Conservation (phyloP, 805 yeast genomes). For the Maudiozyma turicensis region DNA sequence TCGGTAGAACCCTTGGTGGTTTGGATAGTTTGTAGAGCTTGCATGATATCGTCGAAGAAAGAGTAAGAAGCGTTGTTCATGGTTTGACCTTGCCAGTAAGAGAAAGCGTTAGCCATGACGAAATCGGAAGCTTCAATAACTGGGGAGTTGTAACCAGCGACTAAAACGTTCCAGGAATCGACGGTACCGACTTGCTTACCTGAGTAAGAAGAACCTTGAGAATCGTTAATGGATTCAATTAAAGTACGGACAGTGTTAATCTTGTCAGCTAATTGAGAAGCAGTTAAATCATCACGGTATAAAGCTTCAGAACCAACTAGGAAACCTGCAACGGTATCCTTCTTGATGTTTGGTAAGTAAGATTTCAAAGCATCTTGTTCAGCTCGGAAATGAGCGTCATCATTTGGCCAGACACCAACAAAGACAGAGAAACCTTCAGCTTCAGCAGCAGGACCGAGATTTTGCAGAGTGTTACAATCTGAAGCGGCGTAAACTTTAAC, state of each 20-base stretch:
- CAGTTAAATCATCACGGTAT: conserved; percentile 81
- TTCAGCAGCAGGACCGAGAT: conserved; percentile 81
- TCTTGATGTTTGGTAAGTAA: conserved; percentile 66
- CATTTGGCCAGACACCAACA: conserved; percentile 92
- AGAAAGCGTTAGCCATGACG: conserved; percentile 89
- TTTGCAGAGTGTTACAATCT: conserved; percentile 84
- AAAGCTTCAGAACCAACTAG: conserved; percentile 94
- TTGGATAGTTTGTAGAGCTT: conserved; percentile 86
- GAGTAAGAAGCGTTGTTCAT: conserved; percentile 76
- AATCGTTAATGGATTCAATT: conserved; percentile 56
- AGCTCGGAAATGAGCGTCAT: conserved; percentile 60
- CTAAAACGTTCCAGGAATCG: conserved; percentile 90
- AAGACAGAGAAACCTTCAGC: conserved; percentile 64
- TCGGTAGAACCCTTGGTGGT: conserved; percentile 78
- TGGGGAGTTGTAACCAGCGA: conserved; percentile 61
- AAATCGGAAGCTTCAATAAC: conserved; percentile 78
- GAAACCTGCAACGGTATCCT: conserved; percentile 60
- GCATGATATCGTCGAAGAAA: conserved; percentile 95
- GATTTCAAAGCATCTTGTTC: conserved; percentile 64
- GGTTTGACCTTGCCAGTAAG: conserved; percentile 98
- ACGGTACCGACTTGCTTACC: conserved; percentile 80
- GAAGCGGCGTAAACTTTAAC: conserved; percentile 86
- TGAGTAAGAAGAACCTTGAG: conserved; percentile 68
- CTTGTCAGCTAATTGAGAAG: conserved; percentile 57
- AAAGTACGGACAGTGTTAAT: conserved; percentile 55